These are phyloP conservation scores for Conticribra guillardii DNA, from an alignment of 108 stramenopile genomes.

Conservation along the genomic window DNA sequence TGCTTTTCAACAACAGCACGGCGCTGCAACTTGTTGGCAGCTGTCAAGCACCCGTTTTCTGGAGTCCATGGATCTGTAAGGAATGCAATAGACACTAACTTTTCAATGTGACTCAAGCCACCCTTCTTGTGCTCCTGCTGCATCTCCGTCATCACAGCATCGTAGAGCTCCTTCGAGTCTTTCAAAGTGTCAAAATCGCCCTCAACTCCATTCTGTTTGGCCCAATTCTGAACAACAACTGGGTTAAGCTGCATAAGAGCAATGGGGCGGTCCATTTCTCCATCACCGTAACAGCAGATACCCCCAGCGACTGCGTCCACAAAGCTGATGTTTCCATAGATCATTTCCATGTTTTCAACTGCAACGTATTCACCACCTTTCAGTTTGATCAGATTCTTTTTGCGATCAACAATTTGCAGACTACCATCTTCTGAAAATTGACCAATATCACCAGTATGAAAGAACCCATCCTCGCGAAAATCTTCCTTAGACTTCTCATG, in stretches of 20 bases:
- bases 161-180: constrained; percentile 67
- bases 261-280: constrained; percentile 90
- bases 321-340: constrained; percentile 69
- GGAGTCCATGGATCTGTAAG: constrained; percentile 82
- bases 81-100: constrained; percentile 66
- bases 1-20: constrained; percentile 72
- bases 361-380: constrained; percentile 94
- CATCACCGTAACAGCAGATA: constrained; percentile 86
- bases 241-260: constrained; percentile 78
- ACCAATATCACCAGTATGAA: constrained; percentile 91
- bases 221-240: constrained; percentile 72
- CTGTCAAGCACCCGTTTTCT: constrained; percentile 88
- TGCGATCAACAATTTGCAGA: constrained; percentile 86
- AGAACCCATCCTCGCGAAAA: constrained; percentile 80
- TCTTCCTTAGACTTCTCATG: constrained; percentile 82
- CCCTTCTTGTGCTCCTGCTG: constrained; percentile 66
- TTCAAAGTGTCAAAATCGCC: constrained; percentile 66
- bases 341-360: constrained; percentile 87
- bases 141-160: constrained; percentile 76
- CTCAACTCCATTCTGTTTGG: constrained; percentile 66
- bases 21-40: constrained; percentile 88
- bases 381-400: constrained; percentile 95
- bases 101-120: constrained; percentile 78
- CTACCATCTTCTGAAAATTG: constrained; percentile 85
- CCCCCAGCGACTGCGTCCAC: constrained; percentile 83